A percentile compares a stretch with the other conserved stretches of the same genome.
Conservation (phyloP, 306 rosid genomes). For the Trifolium fragiferum region DNA sequence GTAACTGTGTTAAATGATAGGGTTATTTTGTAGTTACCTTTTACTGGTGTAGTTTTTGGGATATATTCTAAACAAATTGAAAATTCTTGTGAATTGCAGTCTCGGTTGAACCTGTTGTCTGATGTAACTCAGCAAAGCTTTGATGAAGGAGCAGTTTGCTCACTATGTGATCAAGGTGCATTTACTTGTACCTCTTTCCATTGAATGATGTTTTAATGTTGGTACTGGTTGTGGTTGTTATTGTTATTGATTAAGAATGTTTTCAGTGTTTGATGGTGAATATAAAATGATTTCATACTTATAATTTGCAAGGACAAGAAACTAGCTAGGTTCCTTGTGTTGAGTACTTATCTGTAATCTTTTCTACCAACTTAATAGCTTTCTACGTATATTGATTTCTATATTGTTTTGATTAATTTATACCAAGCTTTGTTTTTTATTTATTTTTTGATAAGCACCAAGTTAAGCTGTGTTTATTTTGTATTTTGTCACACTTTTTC, state of each 20-base stretch:
- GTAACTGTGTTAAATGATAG: not conserved
- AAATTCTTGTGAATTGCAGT: constrained; percentile 33
- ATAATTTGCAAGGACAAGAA: not conserved
- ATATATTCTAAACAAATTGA: not conserved
- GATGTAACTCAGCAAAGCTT: constrained; percentile 18
- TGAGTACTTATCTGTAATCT: not conserved
- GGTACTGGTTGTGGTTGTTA: not conserved
- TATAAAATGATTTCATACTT: constrained; percentile 12
- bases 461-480: not conserved
- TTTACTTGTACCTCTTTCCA: constrained; percentile 3
- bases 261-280: not conserved
- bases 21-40: not conserved
- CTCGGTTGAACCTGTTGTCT: constrained; percentile 7
- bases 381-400: not conserved
- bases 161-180: constrained; percentile 37
- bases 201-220: not conserved
- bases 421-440: not conserved
- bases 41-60: not conserved
- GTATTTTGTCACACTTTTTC: not conserved
- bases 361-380: not conserved
- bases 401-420: not conserved
- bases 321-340: not conserved
- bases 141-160: constrained; percentile 24
- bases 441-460: not conserved
- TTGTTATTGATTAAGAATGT: constrained; percentile 8